Evolutionary conservation across 345 rosid genomes (phyloP), one percentile per base, ranked within the genome.

Genomic region (Rhizophora apiculata): DNA sequence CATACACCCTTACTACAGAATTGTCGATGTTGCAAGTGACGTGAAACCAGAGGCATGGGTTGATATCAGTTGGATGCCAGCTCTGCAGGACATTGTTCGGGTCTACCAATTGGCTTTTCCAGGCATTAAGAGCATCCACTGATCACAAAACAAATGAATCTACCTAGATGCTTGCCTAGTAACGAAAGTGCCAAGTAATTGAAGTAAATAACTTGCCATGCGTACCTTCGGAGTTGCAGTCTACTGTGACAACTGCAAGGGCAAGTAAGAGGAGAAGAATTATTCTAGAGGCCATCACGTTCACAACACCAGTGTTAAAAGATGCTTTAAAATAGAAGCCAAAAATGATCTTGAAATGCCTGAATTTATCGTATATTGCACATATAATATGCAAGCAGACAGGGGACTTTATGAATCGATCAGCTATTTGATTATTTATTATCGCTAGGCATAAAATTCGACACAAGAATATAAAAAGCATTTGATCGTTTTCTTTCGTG

Each of bases 11-110:
- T 6, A 8, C 0, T 22, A 84, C 62, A 8, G 46, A 37, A 73
- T 84, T 77, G 0, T 78, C 0, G 20, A 0, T 0, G 74, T 84
- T 75, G 76, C 90, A 84, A 19, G 80, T 77, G 57, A 86, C 34
- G 7, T 82, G 90, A 53, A 36, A 34, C 87, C 88, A 80, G 37
- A 74, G n/a, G 71, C 88, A 86, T 8, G 90, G 88, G 31, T 86
- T 82, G 20, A 64, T 48, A 18, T 75, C 39, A 0, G 81, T 76
- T 10, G 83, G 82, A 64, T 86, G 78, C 90, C 88, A 86, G 78
- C 71, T 74, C 43, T 43, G 60, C 6, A 86, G 83, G 15, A 81
- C 75, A 5, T 68, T 70, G 63, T 69, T 34, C 11, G 88, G 86
- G 43, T 82, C 88, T 6, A 1, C 34, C 60, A 82, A 61, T 0